A percentile compares a stretch with the other conserved stretches of the same genome.
Evolutionary conservation across 805 yeast species (phyloP).

Genomic region (Spathaspora sp.): DNA sequence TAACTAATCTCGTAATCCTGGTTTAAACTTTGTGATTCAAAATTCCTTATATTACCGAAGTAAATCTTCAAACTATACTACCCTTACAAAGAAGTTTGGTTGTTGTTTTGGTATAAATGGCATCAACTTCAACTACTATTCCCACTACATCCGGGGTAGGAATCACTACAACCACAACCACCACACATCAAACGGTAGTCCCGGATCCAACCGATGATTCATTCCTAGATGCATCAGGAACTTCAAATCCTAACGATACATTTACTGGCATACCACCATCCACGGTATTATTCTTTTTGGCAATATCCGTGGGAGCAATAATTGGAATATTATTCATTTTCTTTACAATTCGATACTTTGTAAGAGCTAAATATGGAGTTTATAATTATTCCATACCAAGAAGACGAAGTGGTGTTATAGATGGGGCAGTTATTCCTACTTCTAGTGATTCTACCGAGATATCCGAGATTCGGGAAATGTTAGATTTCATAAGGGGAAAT

Average conservation of each 20-base stretch:
- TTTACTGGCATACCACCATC: conserved; percentile 38
- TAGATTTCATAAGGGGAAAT: conserved; percentile 31
- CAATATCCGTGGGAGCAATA: conserved; percentile 57
- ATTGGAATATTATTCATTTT: conserved; percentile 55
- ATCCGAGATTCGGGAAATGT: conserved; percentile 29
- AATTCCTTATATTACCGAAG: no score
- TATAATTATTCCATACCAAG: conserved; percentile 24
- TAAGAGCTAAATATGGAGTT: conserved; percentile 54
- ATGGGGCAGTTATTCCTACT: background rate
- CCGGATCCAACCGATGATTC: background rate
- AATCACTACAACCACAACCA: background rate
- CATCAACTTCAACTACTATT: background rate
- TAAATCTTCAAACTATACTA: no score
- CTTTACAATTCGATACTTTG: conserved; percentile 58
- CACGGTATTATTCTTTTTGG: conserved; percentile 60
- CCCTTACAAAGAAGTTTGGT: no score
- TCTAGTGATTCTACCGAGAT: conserved; percentile 1
- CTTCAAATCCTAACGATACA: background rate
- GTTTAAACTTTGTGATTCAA: no score
- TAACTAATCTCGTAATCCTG: no score
- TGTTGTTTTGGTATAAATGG: background rate
- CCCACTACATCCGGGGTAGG: background rate
- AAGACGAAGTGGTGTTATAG: conserved; percentile 11
- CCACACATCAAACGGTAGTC: background rate
- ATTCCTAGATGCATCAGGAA: background rate